Evolutionary conservation across 495 filamentous ascomycete genomes (phyloP), one percentile per base, ranked within the genome.

Genomic region (Pseudotulostoma volvatum): DNA sequence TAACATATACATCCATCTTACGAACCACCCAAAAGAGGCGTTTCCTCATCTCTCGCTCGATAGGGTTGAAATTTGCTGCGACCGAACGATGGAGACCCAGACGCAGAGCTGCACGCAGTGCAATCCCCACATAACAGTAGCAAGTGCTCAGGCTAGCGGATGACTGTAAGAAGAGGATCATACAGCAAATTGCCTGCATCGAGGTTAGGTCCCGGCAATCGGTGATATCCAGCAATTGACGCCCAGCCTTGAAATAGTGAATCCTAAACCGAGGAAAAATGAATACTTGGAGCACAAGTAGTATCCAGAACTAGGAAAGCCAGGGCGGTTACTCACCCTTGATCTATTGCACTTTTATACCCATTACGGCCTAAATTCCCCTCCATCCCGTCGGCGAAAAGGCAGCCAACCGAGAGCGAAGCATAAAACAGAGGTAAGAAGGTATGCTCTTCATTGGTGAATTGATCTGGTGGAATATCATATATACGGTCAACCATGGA

Each of bases 1-100:
- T 85, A 14, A 95, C 82, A 53, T 94, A 94, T 17, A 77, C 86
- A 46, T 95, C 88, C 79, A 95, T 82, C 48, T 90, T 92, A 23
- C 86, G 78, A 36, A 93, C 71, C 18, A 84, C 73, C 73, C 90
- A 94, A 50, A 95, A 96, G 33, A 88, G 71, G 15, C 88, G 73
- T 49, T 87, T 79, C 38, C 88, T 72, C 30, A 76, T 67, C 56
- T 96, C 83, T 37, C 77, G 70, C 51, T 96, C 85, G 42, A 96
- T 76, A 1, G 83, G 84, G 31, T 78, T 77, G 46, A 93, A 83
- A 40, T 79, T 76, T 20, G 73, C 65, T 21, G 73, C 66, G 4
- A 93, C 66, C 20, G 79, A 73, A 31, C 88, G 82, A 54, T 96
- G 88, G 11, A 96, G 66, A 9, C 88, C 88, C 65, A 95, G 76